Evolutionary conservation across 1,284 basidiomycete genomes (phyloP), one percentile per base, ranked within the genome.

Genomic region (Clitocybe nebularis): DNA sequence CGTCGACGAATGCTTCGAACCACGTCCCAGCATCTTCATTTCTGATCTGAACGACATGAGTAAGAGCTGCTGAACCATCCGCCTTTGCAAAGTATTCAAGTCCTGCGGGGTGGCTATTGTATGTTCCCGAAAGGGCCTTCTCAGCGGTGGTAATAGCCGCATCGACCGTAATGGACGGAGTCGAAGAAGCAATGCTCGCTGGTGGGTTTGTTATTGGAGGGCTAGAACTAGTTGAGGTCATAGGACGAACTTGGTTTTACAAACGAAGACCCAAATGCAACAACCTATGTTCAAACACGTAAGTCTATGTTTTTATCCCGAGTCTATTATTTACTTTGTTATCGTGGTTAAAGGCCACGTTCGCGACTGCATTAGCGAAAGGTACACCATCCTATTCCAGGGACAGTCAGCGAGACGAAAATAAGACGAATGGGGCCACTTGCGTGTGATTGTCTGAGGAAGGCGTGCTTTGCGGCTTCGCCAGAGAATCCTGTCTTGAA

Each of bases 1-100:
- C 75, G 48, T 81, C 77, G 37, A 84, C 73, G 55, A 76, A 79
- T 0, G 77, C 80, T 61, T 82, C 75, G 53, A 73, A 72, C 79
- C 78, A 83, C 20, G 70, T 67, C 44, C 72, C 69, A 25, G 67
- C 63, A 48, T 61, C 62, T 14, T 71, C 68, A 45, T 75, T 76
- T 55, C 74, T 71, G 37, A 80, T 70, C 57, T 78, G 72, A 42
- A 75, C 56, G 37, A 78, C 74, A 46, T 78, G 65, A 2, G 61
- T 66, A 32, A 77, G 67, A 29, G 67, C 65, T 24, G 72, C 62
- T 4, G 71, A 68, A 33, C 71, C 72, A 49, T 75, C 71, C 10
- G 65, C 59, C 41, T 60, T 60, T 8, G 59, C 67, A 19, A 75
- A 57, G 51, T 69, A 72, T 59, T 57, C 64, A 4, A 70, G 45